Evolutionary conservation across 192 early-diverging fungal genomes (phyloP), one percentile per base, ranked within the genome.

Genomic region (Backusella westeae): DNA sequence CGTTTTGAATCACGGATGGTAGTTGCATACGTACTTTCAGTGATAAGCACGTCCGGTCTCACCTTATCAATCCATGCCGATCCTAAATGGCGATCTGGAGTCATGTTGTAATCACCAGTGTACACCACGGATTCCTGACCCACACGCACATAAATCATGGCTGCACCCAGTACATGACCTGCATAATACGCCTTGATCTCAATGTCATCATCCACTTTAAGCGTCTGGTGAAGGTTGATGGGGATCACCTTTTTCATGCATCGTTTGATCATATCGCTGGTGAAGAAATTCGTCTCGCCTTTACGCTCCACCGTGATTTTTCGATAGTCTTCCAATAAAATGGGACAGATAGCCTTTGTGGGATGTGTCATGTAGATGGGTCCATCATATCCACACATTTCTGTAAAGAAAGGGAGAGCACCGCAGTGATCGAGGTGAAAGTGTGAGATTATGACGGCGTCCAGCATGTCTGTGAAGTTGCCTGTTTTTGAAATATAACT

Each of bases 391-490:
- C 96, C 96, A 82, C 91, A 91, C 82, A 94, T 92, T 83, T 99
- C 97, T 14, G 96, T 98, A 77, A 99, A 97, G 80, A 94, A 94
- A 0, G 98, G 96, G 15, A 99, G 82, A 1, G 97, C 96, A 6
- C 98, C 98, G 80, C 98, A 98, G 85, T 99, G 98, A 88, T 99
- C 98, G 66, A 99, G 88, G 77, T 99, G 98, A 78, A 99, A 99
- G 80, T 99, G 98, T 41, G 92, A 93, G 29, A 99, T 96, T 71
- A 99, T 94, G 19, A 99, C 90, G 74, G 91, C 92, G 87, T 99
- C 98, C 52, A 99, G 83, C 66, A 91, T 87, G 23, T 87, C 88
- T 41, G 92, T 95, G 78, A 92, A 96, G 74, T 94, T 86, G 53
- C 90, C 93, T 38, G 91, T 84, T 46, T 90, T 93, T 46, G 94